A percentile compares a stretch with the other conserved stretches of the same genome.
These are phyloP conservation scores for Gossypium rotundifolium DNA, from an alignment of 345 rosid species.

Conservation along the genomic window DNA sequence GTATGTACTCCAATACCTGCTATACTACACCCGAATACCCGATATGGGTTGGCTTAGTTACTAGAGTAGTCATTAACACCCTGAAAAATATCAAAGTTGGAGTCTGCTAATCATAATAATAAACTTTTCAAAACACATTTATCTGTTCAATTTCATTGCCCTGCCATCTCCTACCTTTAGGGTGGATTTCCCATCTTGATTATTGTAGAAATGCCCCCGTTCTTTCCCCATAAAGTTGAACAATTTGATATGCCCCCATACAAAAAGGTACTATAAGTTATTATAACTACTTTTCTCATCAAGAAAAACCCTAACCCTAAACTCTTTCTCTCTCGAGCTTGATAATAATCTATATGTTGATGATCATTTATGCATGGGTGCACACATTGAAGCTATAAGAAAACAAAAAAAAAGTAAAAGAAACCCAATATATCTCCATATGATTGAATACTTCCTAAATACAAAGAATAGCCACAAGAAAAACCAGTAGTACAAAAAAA, in stretches of 20 bases:
- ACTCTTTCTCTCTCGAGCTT: not conserved
- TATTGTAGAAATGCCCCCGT: conserved; percentile 1
- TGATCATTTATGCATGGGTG: not conserved
- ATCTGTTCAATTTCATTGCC: not conserved
- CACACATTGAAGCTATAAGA: not conserved
- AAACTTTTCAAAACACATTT: not conserved
- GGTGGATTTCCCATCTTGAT: conserved; percentile 17
- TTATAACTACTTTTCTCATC: not conserved
- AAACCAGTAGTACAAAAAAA: conserved; percentile 5
- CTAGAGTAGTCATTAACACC: too few species aligned
- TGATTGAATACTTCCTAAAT: conserved; percentile 16
- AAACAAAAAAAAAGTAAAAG: not conserved
- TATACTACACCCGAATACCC: too few species aligned
- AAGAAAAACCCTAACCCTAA: conserved; percentile 48
- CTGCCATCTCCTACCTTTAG: not conserved
- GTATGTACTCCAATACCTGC: not conserved
- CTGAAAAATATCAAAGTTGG: too few species aligned
- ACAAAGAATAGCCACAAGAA: conserved; percentile 23
- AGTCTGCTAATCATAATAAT: not conserved
- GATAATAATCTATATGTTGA: too few species aligned
- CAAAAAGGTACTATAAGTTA: not conserved
- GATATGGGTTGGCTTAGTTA: too few species aligned
- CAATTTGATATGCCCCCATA: not conserved
- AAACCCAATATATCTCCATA: conserved; percentile 17
- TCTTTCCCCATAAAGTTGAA: conserved; percentile 13